Evolutionary conservation across 768 basidiomycete species (phyloP), one percentile per base, ranked within the genome.

Genomic region (Leccinum ochraceum): DNA sequence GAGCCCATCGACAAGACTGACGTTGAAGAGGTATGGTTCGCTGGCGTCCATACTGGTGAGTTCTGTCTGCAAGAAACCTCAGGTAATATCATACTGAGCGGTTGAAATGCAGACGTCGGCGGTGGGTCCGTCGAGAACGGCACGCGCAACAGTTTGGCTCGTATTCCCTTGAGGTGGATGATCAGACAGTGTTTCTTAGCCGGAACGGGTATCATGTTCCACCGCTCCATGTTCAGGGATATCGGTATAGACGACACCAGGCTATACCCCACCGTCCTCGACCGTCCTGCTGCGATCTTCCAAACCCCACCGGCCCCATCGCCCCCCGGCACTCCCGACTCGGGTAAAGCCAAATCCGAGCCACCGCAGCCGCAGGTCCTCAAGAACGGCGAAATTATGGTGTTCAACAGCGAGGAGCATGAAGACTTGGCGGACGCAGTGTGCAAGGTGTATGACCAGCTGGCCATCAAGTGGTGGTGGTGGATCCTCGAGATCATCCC

Each of bases 11-110:
- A 70, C 17, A 49, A 69, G 54, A 91, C 90, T 1, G 75, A 91
- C 60, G 83, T 90, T 4, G 79, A 83, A 52, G 90, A 93, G 64
- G 91, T 93, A 1, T 92, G 91, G 90, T 93, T 92, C 65, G 72
- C 89, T 4, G 90, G 90, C 0, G 84, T 81, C 65, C 90, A 92
- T 63, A 83, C 83, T 51, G 89, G 90, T 89, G 64, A 30, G 80
- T 74, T 26, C n/a, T 5, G 10, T 42, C 16, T 24, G 26, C 16
- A 10, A 50, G 28, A 20, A 22, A 3, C 22, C 8, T 8, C 17
- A 13, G 17, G 39, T 17, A 17, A 39, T 39, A 7, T 42, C 42
- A 42, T n/a, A 1, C n/a, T 42, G n/a, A 42, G 17, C n/a, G n/a
- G 9, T n/a, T n/a, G 9, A n/a, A 42, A 51, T 42, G n/a, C 54